Evolutionary conservation across 352 stramenopile species (phyloP).

Genomic region (Globisporangium cystogenes): DNA sequence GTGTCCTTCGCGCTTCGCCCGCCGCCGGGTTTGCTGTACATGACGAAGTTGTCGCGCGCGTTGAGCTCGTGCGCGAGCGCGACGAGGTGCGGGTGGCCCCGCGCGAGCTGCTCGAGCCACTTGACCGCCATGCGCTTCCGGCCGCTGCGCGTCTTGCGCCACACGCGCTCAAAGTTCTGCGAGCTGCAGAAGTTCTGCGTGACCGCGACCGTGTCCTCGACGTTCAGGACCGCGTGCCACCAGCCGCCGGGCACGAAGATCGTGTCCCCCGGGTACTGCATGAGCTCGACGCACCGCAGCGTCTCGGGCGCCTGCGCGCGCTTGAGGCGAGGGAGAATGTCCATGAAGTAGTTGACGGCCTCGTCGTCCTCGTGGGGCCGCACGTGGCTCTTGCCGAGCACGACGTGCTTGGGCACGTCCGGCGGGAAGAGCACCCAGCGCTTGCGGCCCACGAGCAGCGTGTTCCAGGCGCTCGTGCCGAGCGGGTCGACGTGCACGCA

Average conservation of each 20-base stretch:
- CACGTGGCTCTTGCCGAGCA: conserved; percentile 85
- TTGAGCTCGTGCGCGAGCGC: conserved; percentile 81
- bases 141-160: conserved; percentile 86
- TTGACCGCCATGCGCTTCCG: conserved; percentile 95
- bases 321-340: conserved; percentile 90
- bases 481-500: conserved; percentile 96
- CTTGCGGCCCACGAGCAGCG: conserved; percentile 91
- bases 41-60: conserved; percentile 82
- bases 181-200: conserved; percentile 93
- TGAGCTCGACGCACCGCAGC: conserved; percentile 81
- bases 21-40: conserved; percentile 37
- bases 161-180: conserved; percentile 84
- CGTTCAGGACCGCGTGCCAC: conserved; percentile 93
- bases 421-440: conserved; percentile 97
- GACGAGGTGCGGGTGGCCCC: conserved; percentile 80
- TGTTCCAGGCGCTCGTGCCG: conserved; percentile 96
- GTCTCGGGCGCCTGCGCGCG: conserved; percentile 52
- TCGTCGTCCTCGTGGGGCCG: conserved; percentile 87
- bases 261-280: conserved; percentile 88
- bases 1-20: neutral
- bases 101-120: conserved; percentile 85
- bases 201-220: conserved; percentile 89
- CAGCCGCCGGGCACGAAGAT: conserved; percentile 91
- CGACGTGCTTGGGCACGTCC: conserved; percentile 59
- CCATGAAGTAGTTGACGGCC: conserved; percentile 90